These are phyloP conservation scores for Corylus avellana DNA, from an alignment of 306 rosid genomes.

Conservation along the genomic window DNA sequence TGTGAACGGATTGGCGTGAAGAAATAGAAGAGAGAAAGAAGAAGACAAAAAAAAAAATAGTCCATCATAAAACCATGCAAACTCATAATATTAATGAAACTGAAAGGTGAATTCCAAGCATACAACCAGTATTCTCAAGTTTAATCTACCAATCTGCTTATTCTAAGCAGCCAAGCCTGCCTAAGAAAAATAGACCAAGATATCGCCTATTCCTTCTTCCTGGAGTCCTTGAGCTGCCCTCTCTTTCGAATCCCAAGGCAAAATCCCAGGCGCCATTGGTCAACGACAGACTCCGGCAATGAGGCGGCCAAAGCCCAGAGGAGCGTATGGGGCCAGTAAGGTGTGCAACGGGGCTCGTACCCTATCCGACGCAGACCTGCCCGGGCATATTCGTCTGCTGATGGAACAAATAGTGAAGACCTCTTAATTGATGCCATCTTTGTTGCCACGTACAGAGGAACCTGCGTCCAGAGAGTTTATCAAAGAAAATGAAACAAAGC, in stretches of 20 bases:
- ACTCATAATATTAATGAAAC: neutral
- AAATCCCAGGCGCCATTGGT: conserved; percentile 77
- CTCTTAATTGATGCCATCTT: conserved; percentile 93
- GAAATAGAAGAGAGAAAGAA: neutral
- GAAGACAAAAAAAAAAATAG: neutral
- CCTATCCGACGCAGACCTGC: conserved; percentile 86
- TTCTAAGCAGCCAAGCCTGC: conserved; percentile 5
- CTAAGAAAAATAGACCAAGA: neutral
- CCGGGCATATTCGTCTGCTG: conserved; percentile 72
- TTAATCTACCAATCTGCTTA: conserved; percentile 8
- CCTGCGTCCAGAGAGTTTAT: conserved; percentile 48
- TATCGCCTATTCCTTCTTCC: conserved; percentile 52
- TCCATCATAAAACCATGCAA: neutral
- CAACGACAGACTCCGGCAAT: conserved; percentile 65
- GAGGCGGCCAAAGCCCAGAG: conserved; percentile 67
- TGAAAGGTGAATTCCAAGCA: neutral
- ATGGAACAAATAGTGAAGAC: conserved; percentile 92
- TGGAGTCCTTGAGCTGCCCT: conserved; percentile 77
- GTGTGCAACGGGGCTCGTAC: conserved; percentile 91
- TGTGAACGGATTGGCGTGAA: no score
- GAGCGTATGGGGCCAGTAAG: conserved; percentile 89
- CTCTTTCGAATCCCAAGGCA: conserved; percentile 71
- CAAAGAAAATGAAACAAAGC: conserved; percentile 16
- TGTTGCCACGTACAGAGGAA: conserved; percentile 92
- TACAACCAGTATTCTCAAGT: conserved; percentile 12